phyloP scores from a whole-genome alignment of 73 alveolate species.

The Durusdinium trenchii region DNA sequence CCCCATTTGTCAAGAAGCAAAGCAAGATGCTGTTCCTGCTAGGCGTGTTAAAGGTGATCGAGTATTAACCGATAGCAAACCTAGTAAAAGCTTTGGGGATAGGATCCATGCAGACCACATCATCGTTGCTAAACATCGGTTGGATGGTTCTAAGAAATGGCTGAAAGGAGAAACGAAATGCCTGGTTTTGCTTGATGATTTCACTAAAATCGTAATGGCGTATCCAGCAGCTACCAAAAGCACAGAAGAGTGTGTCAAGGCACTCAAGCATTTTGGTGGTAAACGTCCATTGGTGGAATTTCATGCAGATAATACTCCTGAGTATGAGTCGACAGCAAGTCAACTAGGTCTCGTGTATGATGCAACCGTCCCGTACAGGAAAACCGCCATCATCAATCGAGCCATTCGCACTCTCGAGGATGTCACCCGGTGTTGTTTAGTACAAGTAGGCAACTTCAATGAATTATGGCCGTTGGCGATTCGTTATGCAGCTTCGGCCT shows the following conservation, averaged over 20 bases:
- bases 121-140: slow-evolving; percentile 5
- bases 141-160: not conserved
- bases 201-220: not conserved
- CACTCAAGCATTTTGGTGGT: slow-evolving; percentile 17
- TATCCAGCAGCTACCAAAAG: slow-evolving; percentile 1
- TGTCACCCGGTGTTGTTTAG: slow-evolving; percentile 9
- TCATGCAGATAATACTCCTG: slow-evolving; percentile 7
- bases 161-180: not conserved
- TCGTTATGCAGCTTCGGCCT: slow-evolving; percentile 17
- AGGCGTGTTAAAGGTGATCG: not conserved
- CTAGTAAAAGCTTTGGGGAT: slow-evolving; percentile 32
- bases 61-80: not conserved
- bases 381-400: slow-evolving; percentile 33
- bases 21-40: slow-evolving; percentile 49
- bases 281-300: not conserved
- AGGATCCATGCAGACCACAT: slow-evolving; percentile 46
- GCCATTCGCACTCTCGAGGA: slow-evolving; percentile 35
- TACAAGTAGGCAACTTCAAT: slow-evolving; percentile 36
- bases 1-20: not conserved
- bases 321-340: slow-evolving; percentile 6
- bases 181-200: not conserved
- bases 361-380: slow-evolving; percentile 34
- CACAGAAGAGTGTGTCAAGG: not conserved
- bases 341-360: slow-evolving; percentile 30
- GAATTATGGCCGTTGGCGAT: slow-evolving; percentile 37